Evolutionary conservation across 805 yeast species (phyloP).

Genomic region (Tetrapisispora iriomotensis): DNA sequence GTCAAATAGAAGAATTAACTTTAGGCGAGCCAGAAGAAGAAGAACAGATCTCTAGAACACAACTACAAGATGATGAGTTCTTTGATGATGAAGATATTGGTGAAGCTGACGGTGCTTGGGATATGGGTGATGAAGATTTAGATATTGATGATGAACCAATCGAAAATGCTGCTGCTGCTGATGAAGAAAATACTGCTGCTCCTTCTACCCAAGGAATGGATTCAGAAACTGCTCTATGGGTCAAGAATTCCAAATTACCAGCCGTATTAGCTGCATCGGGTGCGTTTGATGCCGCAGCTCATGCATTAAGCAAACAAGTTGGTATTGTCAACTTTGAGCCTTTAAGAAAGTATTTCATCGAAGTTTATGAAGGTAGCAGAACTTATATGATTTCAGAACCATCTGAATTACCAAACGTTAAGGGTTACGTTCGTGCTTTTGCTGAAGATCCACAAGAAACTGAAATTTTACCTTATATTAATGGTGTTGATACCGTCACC

Average conservation of each 20-base stretch:
- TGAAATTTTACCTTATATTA: slow-evolving; percentile 54
- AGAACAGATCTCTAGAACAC: slow-evolving; percentile 18
- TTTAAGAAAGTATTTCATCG: slow-evolving; percentile 69
- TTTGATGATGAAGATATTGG: slow-evolving; percentile 37
- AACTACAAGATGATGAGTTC: slow-evolving; percentile 20
- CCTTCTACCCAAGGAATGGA: slow-evolving; percentile 24
- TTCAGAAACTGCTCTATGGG: slow-evolving; percentile 69
- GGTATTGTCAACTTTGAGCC: slow-evolving; percentile 87
- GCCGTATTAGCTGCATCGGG: slow-evolving; percentile 95
- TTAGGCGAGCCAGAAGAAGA: slow-evolving; percentile 33
- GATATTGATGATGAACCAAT: slow-evolving; percentile 55
- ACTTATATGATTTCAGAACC: slow-evolving; percentile 59
- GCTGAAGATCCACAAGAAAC: slow-evolving; percentile 44
- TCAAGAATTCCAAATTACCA: slow-evolving; percentile 78
- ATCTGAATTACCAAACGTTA: slow-evolving; percentile 63
- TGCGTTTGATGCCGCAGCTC: slow-evolving; percentile 91
- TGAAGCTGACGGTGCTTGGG: slow-evolving; percentile 71
- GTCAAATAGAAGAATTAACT: slow-evolving; percentile 59
- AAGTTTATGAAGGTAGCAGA: slow-evolving; percentile 74
- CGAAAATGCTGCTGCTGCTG: slow-evolving; percentile 15
- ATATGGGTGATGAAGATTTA: slow-evolving; percentile 65
- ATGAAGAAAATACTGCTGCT: slow-evolving; percentile 30
- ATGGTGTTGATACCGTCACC: slow-evolving; percentile 62
- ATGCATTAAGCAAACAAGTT: slow-evolving; percentile 77
- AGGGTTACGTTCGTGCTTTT: slow-evolving; percentile 54